Evolutionary conservation across 2,329 filamentous ascomycete species (phyloP).

Genomic region (Amauroascus verrucosus): DNA sequence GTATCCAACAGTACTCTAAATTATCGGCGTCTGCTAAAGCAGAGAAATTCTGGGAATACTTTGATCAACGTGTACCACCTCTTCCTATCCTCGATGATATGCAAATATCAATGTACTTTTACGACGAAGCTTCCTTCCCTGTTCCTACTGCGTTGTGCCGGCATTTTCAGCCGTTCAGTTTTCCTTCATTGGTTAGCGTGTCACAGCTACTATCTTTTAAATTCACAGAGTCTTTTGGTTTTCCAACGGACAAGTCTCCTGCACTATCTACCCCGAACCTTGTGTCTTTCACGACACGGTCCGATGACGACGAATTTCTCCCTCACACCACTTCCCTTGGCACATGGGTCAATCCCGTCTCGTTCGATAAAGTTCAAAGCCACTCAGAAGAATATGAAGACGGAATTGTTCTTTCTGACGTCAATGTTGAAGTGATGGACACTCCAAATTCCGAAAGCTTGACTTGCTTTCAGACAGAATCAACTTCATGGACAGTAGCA

Average conservation of each 20-base stretch:
- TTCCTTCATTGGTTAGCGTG: background rate
- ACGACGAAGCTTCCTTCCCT: background rate
- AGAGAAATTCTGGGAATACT: background rate
- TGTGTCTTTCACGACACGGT: conserved; percentile 1
- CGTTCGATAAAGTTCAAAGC: background rate
- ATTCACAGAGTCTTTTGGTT: background rate
- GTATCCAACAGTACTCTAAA: background rate
- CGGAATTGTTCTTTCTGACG: background rate
- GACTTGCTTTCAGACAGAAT: background rate
- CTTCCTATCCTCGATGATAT: conserved; percentile 3
- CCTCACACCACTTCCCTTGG: background rate
- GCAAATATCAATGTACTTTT: conserved; percentile 5
- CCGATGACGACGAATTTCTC: background rate
- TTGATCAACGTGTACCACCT: conserved; percentile 5
- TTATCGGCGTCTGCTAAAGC: background rate
- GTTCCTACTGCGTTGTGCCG: conserved; percentile 1
- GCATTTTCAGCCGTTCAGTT: conserved; percentile 4
- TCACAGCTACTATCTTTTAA: conserved; percentile 3
- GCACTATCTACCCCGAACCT: background rate
- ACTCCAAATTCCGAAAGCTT: background rate
- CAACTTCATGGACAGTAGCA: background rate
- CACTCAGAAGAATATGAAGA: background rate
- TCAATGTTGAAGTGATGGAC: background rate
- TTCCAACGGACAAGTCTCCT: background rate
- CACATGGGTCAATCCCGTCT: background rate